Conservation (phyloP, 2,329 filamentous ascomycete genomes). For the Rasamsonia emersonii region DNA sequence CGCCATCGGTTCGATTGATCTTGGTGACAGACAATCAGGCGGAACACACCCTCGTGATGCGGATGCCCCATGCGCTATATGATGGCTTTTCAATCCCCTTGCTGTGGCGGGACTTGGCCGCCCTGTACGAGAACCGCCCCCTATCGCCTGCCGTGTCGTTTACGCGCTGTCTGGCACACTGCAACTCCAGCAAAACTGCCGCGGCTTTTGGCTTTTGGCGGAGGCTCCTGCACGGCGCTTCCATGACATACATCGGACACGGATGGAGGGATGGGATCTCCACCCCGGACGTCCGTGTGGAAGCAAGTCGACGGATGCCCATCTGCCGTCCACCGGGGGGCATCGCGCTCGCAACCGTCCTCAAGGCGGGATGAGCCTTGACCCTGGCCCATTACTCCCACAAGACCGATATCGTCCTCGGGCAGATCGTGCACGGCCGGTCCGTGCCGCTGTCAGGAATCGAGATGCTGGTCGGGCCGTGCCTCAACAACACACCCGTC, state of each 20-base stretch:
- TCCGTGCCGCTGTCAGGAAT: conserved; percentile 37
- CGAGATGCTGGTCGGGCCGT: conserved; percentile 39
- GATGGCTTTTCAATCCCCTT: conserved; percentile 53
- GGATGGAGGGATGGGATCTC: background rate
- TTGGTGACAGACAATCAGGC: background rate
- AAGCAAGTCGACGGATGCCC: background rate
- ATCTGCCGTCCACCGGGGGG: conserved; percentile 28
- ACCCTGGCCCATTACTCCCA: conserved; percentile 42
- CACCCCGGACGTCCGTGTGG: background rate
- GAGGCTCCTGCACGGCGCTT: conserved; percentile 42
- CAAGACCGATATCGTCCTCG: conserved; percentile 47
- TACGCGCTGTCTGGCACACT: conserved; percentile 22
- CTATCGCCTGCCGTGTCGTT: conserved; percentile 22
- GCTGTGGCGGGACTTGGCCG: conserved; percentile 46
- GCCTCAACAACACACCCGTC: conserved; percentile 20
- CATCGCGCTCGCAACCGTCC: conserved; percentile 49
- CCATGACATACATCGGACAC: conserved; percentile 25
- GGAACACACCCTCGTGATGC: conserved; percentile 46
- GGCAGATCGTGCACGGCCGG: conserved; percentile 52
- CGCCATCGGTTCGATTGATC: no score
- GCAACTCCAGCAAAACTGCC: conserved; percentile 17
- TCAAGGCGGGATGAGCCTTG: conserved; percentile 52
- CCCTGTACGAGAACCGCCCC: conserved; percentile 30
- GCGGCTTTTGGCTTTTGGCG: conserved; percentile 48
- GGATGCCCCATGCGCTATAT: conserved; percentile 55